Base-by-base conservation (phyloP, 2,329 filamentous ascomycete species). In the Bipolaris bicolor region DNA sequence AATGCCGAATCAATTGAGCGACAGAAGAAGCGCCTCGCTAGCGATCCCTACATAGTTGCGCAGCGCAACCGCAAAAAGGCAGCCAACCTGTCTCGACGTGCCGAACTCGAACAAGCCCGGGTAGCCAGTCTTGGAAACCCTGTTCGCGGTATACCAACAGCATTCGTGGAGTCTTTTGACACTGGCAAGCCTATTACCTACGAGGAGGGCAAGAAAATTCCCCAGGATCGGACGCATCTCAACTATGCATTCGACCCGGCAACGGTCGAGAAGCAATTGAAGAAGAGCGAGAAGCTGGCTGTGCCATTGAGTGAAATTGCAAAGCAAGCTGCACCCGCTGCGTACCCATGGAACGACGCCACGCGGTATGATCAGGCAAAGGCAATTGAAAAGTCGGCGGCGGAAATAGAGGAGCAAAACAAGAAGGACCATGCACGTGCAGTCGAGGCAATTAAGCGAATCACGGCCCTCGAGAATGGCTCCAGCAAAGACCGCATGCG, bases 61-160 rank as follows among this genome's bases (percentile, higher is more conserved):
- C 91, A 96, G 77, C 88, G 91, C 31, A 86, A 90, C 69, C 91
- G 92, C 74, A 88, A 91, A 61, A 96, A 94, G 77, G 87, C 89
- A 10, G 91, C 90, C 64, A 96, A 97, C 73, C 76, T 94, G 44
- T 85, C 89, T 70, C 87, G 91, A 49, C 91, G 89, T 69, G 82
- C 86, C 61, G 86, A 87, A 61, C 84, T 98, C 53, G 77, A 86
- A 58, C 80, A 86, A 62, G 81, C 88, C 72, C 87, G 91, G 57
- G 82, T 86, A 57, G 82, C 82, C 45, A 82, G 83, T 44, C 82
- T 89, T 64, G 94, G 94, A 49, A 86, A 96, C 76, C 90, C 92
- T 1, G 82, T 99, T 62, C 85, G 88, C 67, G 95, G 94, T 71
- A 83, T 88, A 58, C 78, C 84, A 36, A 97, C 95, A 15, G 86